Base-by-base conservation (phyloP, 257 asterid species). In the Gardenia jasminoides region DNA sequence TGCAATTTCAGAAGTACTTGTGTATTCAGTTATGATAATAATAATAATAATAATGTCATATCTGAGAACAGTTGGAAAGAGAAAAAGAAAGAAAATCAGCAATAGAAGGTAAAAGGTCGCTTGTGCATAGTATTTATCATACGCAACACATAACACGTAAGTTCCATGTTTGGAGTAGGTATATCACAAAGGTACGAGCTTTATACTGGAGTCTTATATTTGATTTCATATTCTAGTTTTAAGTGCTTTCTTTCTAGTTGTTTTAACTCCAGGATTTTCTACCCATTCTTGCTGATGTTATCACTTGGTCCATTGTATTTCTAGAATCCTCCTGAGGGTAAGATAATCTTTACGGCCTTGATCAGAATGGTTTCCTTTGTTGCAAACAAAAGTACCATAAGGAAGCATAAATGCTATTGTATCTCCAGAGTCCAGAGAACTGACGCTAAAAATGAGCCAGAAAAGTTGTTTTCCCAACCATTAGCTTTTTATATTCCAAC, bases 1-100 rank as follows among this genome's bases (percentile, higher is more conserved):
- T 95, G 96, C 82, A 81, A 78, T 75, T 74, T 62, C 7, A 80
- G 81, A 43, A 68, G 13, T 67, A 48, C 10, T 72, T 24, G 19
- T 28, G 62, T 68, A 44, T 76, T 50, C 62, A 16, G 58, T 62
- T 67, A 47, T 67, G 28, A 80, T 48, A 7, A 22, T 22, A 3
- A 67, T 8, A 5, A 75, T 16, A 20, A 36, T 36, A 36, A 36
- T 36, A 36, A 36, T 36, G 41, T 36, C 41, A 36, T 36, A 36
- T 36, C 41, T 36, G 41, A 36, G 41, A 36, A 36, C 41, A 1
- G 41, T 36, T 36, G 41, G 41, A 36, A 33, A 73, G n/a, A 20
- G 3, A 75, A 24, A 33, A 66, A 79, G 6, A 26, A 19, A 68
- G 48, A 71, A 79, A 47, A 48, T 26, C 48, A n/a, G 69, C 41